Conservation (phyloP, 2,329 filamentous ascomycete genomes). For the Apiospora malaysiana region DNA sequence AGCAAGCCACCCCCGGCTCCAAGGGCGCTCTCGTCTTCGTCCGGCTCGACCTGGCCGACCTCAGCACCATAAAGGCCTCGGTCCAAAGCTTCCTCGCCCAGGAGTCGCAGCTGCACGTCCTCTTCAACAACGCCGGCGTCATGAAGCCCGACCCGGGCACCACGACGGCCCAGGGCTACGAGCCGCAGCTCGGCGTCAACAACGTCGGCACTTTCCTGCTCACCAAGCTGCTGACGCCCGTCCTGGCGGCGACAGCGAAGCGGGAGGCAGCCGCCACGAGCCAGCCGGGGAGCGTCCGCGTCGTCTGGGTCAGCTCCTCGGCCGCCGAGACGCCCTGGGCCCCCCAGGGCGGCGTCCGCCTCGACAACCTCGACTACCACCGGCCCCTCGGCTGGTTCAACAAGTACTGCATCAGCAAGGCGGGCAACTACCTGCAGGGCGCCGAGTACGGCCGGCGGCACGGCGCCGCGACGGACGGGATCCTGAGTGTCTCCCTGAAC, state of each 20-base stretch:
- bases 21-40: conserved; percentile 44
- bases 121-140: conserved; percentile 48
- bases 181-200: conserved; percentile 41
- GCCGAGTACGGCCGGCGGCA: conserved; percentile 37
- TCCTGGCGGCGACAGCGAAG: conserved; percentile 33
- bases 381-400: background rate
- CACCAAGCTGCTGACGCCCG: conserved; percentile 37
- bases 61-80: conserved; percentile 45
- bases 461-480: conserved; percentile 30
- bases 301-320: conserved; percentile 40
- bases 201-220: conserved; percentile 38
- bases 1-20: conserved; percentile 33
- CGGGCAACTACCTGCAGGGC: conserved; percentile 37
- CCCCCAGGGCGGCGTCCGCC: conserved; percentile 33
- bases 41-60: conserved; percentile 45
- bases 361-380: conserved; percentile 33
- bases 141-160: conserved; percentile 42
- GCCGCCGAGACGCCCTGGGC: conserved; percentile 33
- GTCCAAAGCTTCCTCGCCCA: conserved; percentile 42
- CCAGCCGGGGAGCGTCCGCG: conserved; percentile 31
- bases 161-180: conserved; percentile 41
- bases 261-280: conserved; percentile 23
- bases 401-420: conserved; percentile 40
- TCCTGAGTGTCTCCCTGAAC: conserved; percentile 36
- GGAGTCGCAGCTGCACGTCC: conserved; percentile 45